A percentile compares a stretch with the other conserved stretches of the same genome.
These are phyloP conservation scores for Ophiostoma populinum DNA, from an alignment of 2,329 filamentous ascomycete species.

Conservation along the genomic window DNA sequence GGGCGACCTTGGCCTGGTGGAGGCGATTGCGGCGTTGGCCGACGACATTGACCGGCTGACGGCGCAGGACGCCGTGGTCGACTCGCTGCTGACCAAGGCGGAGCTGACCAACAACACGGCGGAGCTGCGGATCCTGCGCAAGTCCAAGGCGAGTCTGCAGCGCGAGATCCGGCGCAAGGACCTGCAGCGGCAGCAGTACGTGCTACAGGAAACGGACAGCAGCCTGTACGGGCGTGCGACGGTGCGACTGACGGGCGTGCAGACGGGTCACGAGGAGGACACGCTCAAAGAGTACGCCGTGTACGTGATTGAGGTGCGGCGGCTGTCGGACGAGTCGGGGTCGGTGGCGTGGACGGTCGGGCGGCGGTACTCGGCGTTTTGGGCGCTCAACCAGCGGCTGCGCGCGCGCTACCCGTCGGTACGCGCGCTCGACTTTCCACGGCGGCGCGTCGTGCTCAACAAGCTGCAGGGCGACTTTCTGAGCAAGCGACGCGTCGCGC, in stretches of 20 bases:
- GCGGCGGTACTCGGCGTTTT: slow-evolving; percentile 92
- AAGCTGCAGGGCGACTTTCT: slow-evolving; percentile 94
- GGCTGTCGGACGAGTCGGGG: slow-evolving; percentile 17
- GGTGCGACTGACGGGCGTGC: slow-evolving; percentile 79
- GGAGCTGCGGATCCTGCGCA: slow-evolving; percentile 77
- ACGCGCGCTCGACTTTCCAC: slow-evolving; percentile 76
- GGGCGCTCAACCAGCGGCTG: slow-evolving; percentile 81
- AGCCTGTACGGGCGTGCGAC: slow-evolving; percentile 85
- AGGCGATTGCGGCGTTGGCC: slow-evolving; percentile 78
- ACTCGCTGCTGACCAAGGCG: slow-evolving; percentile 82
- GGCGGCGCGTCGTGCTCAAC: slow-evolving; percentile 84
- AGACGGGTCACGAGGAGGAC: slow-evolving; percentile 73
- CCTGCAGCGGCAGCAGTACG: slow-evolving; percentile 89
- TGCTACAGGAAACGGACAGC: slow-evolving; percentile 94
- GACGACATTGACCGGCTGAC: slow-evolving; percentile 78
- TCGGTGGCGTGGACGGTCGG: slow-evolving; percentile 67
- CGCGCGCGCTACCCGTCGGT: slow-evolving; percentile 75
- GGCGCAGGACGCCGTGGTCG: slow-evolving; percentile 78
- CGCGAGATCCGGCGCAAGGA: slow-evolving; percentile 88
- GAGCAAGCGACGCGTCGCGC: slow-evolving; percentile 64
- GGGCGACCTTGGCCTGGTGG: slow-evolving; percentile 79
- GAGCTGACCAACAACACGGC: slow-evolving; percentile 94
- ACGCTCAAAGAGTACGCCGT: slow-evolving; percentile 74
- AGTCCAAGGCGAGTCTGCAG: slow-evolving; percentile 85
- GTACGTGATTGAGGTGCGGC: slow-evolving; percentile 81